These are phyloP conservation scores for Xenosphaeropsis pyriputrescens DNA, from an alignment of 2,329 filamentous ascomycete genomes.

Conservation along the genomic window DNA sequence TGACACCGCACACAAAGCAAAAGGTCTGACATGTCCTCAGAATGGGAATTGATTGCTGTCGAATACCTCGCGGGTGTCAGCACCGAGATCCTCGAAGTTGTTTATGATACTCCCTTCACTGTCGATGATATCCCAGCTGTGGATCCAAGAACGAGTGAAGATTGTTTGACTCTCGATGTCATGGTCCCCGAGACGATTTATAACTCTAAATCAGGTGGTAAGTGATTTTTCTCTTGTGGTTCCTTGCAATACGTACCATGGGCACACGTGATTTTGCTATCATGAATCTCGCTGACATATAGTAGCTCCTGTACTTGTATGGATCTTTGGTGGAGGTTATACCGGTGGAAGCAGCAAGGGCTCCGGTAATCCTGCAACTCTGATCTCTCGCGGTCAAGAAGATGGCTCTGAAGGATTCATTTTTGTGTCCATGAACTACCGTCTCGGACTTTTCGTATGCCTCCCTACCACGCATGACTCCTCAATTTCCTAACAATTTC, in stretches of 20 bases:
- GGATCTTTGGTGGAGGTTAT: conserved; percentile 35
- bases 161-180: conserved; percentile 30
- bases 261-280: too few species aligned
- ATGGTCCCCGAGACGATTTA: conserved; percentile 24
- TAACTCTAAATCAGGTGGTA: conserved; percentile 4
- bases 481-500: conserved; percentile 14
- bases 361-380: conserved; percentile 21
- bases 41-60: conserved; percentile 11
- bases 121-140: conserved; percentile 3
- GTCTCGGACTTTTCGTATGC: conserved; percentile 19
- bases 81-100: background rate
- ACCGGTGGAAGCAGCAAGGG: conserved; percentile 23
- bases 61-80: conserved; percentile 5
- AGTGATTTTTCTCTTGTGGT: too few species aligned
- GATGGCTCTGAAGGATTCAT: conserved; percentile 20
- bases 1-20: background rate
- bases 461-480: conserved; percentile 29
- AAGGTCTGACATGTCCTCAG: background rate
- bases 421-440: conserved; percentile 19
- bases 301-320: conserved; percentile 28
- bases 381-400: conserved; percentile 17
- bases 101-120: background rate
- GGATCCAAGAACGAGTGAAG: conserved; percentile 17
- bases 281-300: background rate
- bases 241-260: too few species aligned